These are phyloP conservation scores for Quercus glauca DNA, from an alignment of 306 rosid species.

Conservation along the genomic window DNA sequence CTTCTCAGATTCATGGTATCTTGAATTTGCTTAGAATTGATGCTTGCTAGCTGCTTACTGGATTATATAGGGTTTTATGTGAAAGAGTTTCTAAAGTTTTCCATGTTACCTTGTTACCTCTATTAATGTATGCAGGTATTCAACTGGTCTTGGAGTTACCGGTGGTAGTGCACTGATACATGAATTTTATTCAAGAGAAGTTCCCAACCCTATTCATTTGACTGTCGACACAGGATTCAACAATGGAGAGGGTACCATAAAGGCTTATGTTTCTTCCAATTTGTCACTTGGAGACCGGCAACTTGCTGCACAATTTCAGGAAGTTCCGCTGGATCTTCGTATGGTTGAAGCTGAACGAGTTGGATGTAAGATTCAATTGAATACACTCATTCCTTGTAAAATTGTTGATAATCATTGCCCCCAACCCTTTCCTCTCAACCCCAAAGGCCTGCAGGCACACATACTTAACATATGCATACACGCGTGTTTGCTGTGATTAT, in stretches of 20 bases:
- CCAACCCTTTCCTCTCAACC: background rate
- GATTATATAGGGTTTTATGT: background rate
- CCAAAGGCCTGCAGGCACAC: too few species aligned
- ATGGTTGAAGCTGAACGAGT: constrained; percentile 92
- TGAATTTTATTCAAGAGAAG: constrained; percentile 91
- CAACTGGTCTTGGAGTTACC: constrained; percentile 87
- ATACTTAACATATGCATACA: background rate
- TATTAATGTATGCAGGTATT: constrained; percentile 56
- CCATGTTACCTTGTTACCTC: background rate
- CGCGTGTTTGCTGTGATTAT: background rate
- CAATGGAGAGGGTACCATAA: constrained; percentile 65
- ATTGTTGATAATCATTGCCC: background rate
- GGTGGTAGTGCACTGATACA: constrained; percentile 90
- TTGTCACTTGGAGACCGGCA: constrained; percentile 83
- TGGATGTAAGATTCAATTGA: constrained; percentile 58
- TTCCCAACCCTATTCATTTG: constrained; percentile 77
- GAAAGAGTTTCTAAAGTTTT: background rate
- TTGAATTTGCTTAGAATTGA: background rate
- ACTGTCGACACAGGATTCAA: constrained; percentile 90
- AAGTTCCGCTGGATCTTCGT: constrained; percentile 84
- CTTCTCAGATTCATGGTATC: background rate
- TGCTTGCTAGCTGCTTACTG: background rate
- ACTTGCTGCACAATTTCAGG: constrained; percentile 97
- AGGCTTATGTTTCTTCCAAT: constrained; percentile 69
- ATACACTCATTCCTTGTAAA: background rate